Evolutionary conservation across 768 basidiomycete genomes (phyloP), one percentile per base, ranked within the genome.

Genomic region (Naematelia encephala): DNA sequence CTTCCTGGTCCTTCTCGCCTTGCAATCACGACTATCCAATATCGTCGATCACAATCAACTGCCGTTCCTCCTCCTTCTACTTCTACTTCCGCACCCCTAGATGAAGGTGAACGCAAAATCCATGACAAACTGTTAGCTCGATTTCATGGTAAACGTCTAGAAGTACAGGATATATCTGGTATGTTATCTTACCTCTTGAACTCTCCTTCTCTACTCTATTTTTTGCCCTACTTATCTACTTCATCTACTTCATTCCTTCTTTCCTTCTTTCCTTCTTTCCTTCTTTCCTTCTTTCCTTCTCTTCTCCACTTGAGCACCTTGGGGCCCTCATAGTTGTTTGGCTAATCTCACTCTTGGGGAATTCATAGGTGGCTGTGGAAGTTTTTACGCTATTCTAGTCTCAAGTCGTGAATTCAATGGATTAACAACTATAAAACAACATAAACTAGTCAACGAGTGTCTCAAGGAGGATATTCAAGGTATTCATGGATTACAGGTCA

Each of bases 301-400:
- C 25, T 21, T 47, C 46, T 47, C 10, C 46, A 8, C 21, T 21
- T 21, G 19, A n/a, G n/a, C n/a, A n/a, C n/a, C n/a, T n/a, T n/a
- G n/a, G n/a, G n/a, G n/a, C n/a, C n/a, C n/a, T n/a, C n/a, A n/a
- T n/a, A n/a, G n/a, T n/a, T n/a, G n/a, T n/a, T n/a, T n/a, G n/a
- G n/a, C n/a, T n/a, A n/a, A n/a, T n/a, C n/a, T n/a, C n/a, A n/a
- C n/a, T n/a, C n/a, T n/a, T n/a, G n/a, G n/a, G n/a, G n/a, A n/a
- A n/a, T n/a, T n/a, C n/a, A n/a, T 65, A 96, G 94, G 92, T 54
- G 96, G 96, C 22, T 98, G 96, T 73, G 96, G 96, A n/a, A 83
- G 86, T 3, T 99, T 98, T 78, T 99, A 94, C 69, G 89, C 92
- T 44, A 93, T 99, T 62, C 82, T 84, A 12, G 89, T 99, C 62